phyloP scores from a whole-genome alignment of 2,329 filamentous ascomycete species.

The Tolypocladium album region DNA sequence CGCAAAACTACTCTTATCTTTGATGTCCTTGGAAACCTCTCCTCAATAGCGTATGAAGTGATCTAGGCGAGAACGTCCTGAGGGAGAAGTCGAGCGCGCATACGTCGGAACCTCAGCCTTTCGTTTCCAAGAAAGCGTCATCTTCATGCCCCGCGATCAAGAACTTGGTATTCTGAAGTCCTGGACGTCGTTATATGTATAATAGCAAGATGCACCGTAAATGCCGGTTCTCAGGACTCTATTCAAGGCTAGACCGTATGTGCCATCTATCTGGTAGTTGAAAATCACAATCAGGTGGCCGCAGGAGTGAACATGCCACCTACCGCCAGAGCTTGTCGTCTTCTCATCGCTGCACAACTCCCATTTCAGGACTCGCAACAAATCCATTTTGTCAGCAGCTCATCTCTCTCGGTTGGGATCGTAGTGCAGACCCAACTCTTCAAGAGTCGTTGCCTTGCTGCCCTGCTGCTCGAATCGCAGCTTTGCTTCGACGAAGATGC shows the following conservation, averaged over 20 bases:
- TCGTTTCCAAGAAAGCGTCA: too few relatives aligned
- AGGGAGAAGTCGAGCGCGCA: too few relatives aligned
- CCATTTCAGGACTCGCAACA: neutral
- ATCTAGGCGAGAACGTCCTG: too few relatives aligned
- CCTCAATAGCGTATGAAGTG: too few relatives aligned
- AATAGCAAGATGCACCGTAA: neutral
- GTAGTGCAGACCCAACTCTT: constrained; percentile 63
- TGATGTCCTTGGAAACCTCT: neutral
- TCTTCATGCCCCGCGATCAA: too few relatives aligned
- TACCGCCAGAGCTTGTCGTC: too few relatives aligned
- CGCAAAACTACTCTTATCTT: neutral
- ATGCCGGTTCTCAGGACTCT: neutral
- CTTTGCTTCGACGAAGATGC: constrained; percentile 58
- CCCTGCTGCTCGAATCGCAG: constrained; percentile 59
- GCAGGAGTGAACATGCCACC: neutral
- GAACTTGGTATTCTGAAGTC: too few relatives aligned
- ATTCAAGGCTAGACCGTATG: neutral
- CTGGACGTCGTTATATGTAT: too few relatives aligned
- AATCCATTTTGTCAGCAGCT: neutral
- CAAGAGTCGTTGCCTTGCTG: constrained; percentile 50
- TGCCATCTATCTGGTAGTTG: neutral
- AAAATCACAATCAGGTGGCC: neutral
- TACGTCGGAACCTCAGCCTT: too few relatives aligned
- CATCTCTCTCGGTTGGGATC: constrained; percentile 11
- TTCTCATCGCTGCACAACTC: neutral